Base-by-base conservation (phyloP, 2,329 filamentous ascomycete species). In the Apiospora kogelbergensis region DNA sequence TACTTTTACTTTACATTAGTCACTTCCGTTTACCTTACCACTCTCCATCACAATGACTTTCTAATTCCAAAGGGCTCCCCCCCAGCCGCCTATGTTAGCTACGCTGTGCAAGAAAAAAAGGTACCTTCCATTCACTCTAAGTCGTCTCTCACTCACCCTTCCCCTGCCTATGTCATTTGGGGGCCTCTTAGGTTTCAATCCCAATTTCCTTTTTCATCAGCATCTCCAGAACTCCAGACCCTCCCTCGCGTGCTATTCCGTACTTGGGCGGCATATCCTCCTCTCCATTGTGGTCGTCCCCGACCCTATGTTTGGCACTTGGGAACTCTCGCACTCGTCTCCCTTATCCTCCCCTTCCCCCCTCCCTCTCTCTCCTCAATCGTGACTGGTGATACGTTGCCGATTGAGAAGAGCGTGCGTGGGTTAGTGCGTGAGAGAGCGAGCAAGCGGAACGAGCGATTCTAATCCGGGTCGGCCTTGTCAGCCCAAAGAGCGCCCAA, bases 371-470 rank as follows among this genome's bases (percentile, higher is more conserved):
- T 68, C 45, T 67, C 68, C 70, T 70, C 69, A 67, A 71, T 71
- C 70, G 75, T 76, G 71, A 76, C 73, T 73, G 68, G 72, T 69
- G 74, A 74, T 70, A 72, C 69, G 66, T 72, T 71, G 67, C 53
- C 65, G 65, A 66, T 70, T 67, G 53, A 60, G 53, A 37, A 60
- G 53, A n/a, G 53, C 9, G 53, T 60, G 53, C 20, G 30, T 60
- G 53, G 53, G 53, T 37, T 33, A 60, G 53, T 60, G 53, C 30
- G 53, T 60, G 53, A 42, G n/a, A 41, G 20, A 65, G 40, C 37
- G n/a, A 65, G 37, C 63, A 65, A 44, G 63, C 63, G 48, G 33
- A 57, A 57, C 48, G 26, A 33, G 48, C 30, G 40, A 33, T 57
- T 17, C 42, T 17, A 66, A 48, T 40, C 64, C 33, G 60, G 60